Evolutionary conservation across 495 filamentous ascomycete species (phyloP).

Genomic region (Aspergillus sclerotioniger): DNA sequence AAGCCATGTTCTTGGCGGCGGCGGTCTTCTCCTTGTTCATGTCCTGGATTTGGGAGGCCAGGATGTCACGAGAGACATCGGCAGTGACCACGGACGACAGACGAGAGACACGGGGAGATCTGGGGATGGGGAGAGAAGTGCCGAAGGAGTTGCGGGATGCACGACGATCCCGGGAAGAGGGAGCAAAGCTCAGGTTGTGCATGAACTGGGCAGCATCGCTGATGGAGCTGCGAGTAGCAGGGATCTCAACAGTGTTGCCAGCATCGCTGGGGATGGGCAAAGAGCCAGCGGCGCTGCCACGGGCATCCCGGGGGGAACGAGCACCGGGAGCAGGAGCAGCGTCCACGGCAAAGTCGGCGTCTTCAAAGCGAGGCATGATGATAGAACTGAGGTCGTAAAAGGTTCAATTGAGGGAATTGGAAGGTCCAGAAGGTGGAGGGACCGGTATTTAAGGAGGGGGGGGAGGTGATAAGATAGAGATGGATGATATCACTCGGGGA

Average conservation of each 20-base stretch:
- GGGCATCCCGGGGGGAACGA: conserved; percentile 29
- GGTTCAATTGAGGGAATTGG: conserved; percentile 6
- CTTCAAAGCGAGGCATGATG: conserved; percentile 65
- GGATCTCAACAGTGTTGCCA: conserved; percentile 65
- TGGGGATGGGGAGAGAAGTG: conserved; percentile 71
- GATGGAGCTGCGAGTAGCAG: conserved; percentile 65
- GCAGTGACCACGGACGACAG: conserved; percentile 53
- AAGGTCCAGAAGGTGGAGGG: too few species aligned
- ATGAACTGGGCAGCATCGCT: conserved; percentile 68
- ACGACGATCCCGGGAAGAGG: conserved; percentile 64
- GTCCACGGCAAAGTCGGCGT: conserved; percentile 51
- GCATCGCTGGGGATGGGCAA: conserved; percentile 50
- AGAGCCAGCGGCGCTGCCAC: conserved; percentile 27
- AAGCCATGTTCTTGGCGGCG: conserved; percentile 70
- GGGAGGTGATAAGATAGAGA: neutral
- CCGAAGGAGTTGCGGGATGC: conserved; percentile 79
- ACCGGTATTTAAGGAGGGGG: neutral
- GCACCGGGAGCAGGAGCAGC: conserved; percentile 30
- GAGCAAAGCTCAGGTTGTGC: conserved; percentile 67
- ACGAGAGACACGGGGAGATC: conserved; percentile 66
- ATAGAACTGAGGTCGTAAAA: conserved; percentile 5
- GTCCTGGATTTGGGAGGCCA: conserved; percentile 72
- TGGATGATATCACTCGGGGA: conserved; percentile 11
- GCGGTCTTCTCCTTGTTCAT: conserved; percentile 65
- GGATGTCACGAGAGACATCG: conserved; percentile 60